Evolutionary conservation across 2,329 filamentous ascomycete species (phyloP).

Genomic region (Alternaria sp.): DNA sequence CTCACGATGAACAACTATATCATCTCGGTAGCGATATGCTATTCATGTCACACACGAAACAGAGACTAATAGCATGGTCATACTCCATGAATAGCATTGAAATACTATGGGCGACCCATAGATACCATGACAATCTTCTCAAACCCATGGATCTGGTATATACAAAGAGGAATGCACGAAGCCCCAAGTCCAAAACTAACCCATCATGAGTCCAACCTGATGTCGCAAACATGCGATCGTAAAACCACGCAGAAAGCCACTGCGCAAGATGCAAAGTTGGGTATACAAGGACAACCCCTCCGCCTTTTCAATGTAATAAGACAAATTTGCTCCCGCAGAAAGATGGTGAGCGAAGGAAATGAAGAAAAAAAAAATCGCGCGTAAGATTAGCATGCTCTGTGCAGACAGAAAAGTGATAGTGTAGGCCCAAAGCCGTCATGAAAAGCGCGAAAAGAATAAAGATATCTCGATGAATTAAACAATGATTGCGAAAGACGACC

Average conservation of each 20-base stretch:
- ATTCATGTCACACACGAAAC: not conserved
- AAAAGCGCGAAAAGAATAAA: conserved; percentile 5
- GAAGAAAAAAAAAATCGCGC: not conserved
- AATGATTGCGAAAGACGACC: conserved; percentile 12
- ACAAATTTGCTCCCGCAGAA: conserved; percentile 18
- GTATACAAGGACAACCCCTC: conserved; percentile 46
- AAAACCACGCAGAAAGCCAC: conserved; percentile 12
- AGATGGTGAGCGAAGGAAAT: conserved; percentile 1
- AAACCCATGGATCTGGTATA: conserved; percentile 19
- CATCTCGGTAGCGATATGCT: not conserved
- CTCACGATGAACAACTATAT: not conserved
- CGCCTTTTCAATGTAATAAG: conserved; percentile 25
- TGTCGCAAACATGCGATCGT: conserved; percentile 2
- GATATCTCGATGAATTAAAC: conserved; percentile 22
- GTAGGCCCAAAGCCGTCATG: not conserved
- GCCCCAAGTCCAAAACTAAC: not conserved
- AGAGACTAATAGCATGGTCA: not conserved
- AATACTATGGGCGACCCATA: conserved; percentile 6
- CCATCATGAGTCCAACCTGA: conserved; percentile 6
- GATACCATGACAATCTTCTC: not conserved
- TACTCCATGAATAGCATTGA: conserved; percentile 9
- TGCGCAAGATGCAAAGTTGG: conserved; percentile 35
- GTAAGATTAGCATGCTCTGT: not conserved
- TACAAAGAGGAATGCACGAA: conserved; percentile 33
- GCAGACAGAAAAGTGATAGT: not conserved